Conservation (phyloP, 2,329 filamentous ascomycete species). For the Ophidiomyces ophidiicola region DNA sequence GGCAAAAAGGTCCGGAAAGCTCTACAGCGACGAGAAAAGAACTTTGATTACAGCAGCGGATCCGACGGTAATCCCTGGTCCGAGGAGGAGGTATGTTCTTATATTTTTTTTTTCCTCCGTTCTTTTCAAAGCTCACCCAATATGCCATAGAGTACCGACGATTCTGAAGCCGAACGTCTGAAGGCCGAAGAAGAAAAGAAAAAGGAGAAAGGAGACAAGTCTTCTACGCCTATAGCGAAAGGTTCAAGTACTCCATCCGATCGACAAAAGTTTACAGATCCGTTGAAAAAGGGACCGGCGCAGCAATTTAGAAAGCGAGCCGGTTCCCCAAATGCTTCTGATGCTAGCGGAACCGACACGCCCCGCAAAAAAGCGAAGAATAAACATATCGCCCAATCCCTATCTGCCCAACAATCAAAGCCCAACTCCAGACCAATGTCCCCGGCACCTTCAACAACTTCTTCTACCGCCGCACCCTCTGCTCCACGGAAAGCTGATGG, state of each 20-base stretch:
- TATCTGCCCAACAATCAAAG: constrained; percentile 19
- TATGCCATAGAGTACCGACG: constrained; percentile 41
- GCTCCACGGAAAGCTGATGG: constrained; percentile 6
- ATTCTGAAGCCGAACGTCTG: constrained; percentile 52
- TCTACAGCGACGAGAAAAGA: constrained; percentile 72
- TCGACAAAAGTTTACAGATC: constrained; percentile 42
- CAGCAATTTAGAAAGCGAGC: constrained; percentile 58
- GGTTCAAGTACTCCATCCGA: constrained; percentile 57
- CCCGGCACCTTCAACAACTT: constrained; percentile 38
- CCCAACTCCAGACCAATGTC: constrained; percentile 46
- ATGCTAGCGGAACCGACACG: constrained; percentile 85
- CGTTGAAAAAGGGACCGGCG: constrained; percentile 40
- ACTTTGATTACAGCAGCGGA: constrained; percentile 72
- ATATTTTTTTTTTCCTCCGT: not conserved
- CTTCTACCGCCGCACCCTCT: constrained; percentile 4
- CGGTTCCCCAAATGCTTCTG: constrained; percentile 75
- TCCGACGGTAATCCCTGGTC: constrained; percentile 47
- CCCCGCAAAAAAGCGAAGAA: constrained; percentile 67
- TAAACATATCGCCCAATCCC: constrained; percentile 39
- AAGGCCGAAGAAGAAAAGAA: constrained; percentile 47
- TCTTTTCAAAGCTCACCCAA: constrained; percentile 11
- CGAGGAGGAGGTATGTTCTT: constrained; percentile 36
- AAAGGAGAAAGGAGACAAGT: constrained; percentile 39
- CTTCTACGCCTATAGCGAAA: constrained; percentile 49
- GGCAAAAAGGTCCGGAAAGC: constrained; percentile 71